Conservation (phyloP, 805 yeast species). For the Aciculoconidium aculeatum region DNA sequence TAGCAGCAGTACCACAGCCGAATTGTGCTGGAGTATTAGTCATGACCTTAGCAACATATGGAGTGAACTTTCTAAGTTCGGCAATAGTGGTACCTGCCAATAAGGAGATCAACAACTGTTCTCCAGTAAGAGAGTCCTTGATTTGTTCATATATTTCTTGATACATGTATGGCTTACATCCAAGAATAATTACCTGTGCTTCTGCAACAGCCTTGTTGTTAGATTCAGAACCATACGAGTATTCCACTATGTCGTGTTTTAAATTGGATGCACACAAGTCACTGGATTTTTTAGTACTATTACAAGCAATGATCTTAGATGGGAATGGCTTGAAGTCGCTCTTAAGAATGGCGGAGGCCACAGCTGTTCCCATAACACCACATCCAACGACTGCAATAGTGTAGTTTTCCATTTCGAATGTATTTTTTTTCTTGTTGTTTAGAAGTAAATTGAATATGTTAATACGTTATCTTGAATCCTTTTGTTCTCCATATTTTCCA, state of each 20-base stretch:
- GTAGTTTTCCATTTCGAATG: slow-evolving; percentile 37
- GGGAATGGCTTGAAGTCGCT: slow-evolving; percentile 52
- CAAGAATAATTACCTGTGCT: slow-evolving; percentile 71
- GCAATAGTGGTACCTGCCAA: slow-evolving; percentile 90
- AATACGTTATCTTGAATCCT: no score
- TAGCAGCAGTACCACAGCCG: slow-evolving; percentile 91
- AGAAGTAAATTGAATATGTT: no score
- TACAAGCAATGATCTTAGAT: slow-evolving; percentile 70
- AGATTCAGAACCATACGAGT: slow-evolving; percentile 34
- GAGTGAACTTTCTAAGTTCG: slow-evolving; percentile 50
- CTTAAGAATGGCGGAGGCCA: slow-evolving; percentile 69
- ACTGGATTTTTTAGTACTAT: slow-evolving; percentile 45
- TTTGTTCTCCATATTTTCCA: no score
- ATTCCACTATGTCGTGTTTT: slow-evolving; percentile 39
- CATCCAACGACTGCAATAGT: slow-evolving; percentile 81
- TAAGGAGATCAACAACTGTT: slow-evolving; percentile 65
- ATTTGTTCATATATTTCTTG: slow-evolving; percentile 53
- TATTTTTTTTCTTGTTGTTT: no score
- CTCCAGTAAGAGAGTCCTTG: slow-evolving; percentile 39
- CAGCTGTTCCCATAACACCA: slow-evolving; percentile 96
- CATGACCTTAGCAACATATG: slow-evolving; percentile 83
- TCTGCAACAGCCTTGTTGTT: slow-evolving; percentile 55
- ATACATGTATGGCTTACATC: slow-evolving; percentile 83
- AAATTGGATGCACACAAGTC: slow-evolving; percentile 37
- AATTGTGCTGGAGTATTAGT: slow-evolving; percentile 94